Conservation (phyloP, 345 rosid species). For the Rhizophora mangle region DNA sequence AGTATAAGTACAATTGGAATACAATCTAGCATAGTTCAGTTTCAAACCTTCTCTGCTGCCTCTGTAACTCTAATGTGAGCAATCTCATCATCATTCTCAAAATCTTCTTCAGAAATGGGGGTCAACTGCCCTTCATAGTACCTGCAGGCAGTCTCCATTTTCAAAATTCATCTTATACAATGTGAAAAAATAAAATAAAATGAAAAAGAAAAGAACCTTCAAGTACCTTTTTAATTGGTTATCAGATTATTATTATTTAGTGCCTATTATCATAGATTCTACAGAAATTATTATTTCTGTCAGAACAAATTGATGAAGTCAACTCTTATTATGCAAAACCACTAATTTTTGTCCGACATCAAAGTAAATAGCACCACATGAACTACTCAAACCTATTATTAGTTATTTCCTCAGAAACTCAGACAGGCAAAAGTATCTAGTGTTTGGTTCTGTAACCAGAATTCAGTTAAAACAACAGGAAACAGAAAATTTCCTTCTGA, state of each 20-base stretch:
- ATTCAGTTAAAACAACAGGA: too few relatives aligned
- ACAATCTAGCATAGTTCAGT: background rate
- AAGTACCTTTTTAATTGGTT: too few relatives aligned
- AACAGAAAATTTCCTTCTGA: too few relatives aligned
- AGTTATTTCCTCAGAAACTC: too few relatives aligned
- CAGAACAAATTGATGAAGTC: background rate
- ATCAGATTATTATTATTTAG: too few relatives aligned
- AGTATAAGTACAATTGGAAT: background rate
- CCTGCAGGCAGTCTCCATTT: conserved; percentile 36
- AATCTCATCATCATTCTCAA: conserved; percentile 43
- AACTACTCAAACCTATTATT: too few relatives aligned
- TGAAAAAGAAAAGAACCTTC: too few relatives aligned
- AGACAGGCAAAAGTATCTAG: too few relatives aligned
- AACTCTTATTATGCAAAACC: background rate
- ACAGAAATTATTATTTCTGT: background rate
- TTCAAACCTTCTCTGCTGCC: conserved; percentile 85
- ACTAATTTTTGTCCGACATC: background rate
- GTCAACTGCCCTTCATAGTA: conserved; percentile 84
- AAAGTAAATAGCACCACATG: too few relatives aligned
- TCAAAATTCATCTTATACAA: background rate
- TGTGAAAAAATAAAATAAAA: background rate
- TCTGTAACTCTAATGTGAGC: conserved; percentile 56
- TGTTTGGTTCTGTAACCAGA: too few relatives aligned
- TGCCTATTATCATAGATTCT: too few relatives aligned
- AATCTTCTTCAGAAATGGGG: conserved; percentile 57